Evolutionary conservation across 2,329 filamentous ascomycete species (phyloP), one percentile per base, ranked within the genome.

Genomic region (Trichoderma sp.): DNA sequence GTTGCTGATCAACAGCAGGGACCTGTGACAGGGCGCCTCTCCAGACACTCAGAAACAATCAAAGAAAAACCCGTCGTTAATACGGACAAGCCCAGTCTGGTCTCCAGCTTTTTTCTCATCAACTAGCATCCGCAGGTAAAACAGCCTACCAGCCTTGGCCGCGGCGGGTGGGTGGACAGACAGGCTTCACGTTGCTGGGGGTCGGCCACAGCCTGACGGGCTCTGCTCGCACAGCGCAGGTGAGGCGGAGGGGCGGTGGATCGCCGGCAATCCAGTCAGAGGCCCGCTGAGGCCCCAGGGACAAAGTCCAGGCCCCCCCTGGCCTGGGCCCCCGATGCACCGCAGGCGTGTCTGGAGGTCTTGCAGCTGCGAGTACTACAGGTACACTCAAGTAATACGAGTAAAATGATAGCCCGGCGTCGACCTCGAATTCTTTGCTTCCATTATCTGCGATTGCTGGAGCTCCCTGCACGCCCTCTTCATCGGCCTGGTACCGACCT

Each of bases 211-310:
- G 62, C 62, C 54, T 58, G 45, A 21, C 50, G 43, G 58, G 45
- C 48, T 55, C 21, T 44, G 56, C 57, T 61, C 57, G 56, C 56
- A 63, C 59, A 63, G 57, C 57, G 57, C 56, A 65, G 57, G 63
- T 65, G 63, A 65, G 57, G 63, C 63, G 63, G 63, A 65, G 63
- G 63, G 63, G 63, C 63, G 57, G 63, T 54, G 57, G 63, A 57
- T 50, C 63, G 41, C 39, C 30, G 50, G 41, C 60, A 59, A 58
- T 59, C 63, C 63, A 65, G 63, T 65, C 28, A 65, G 41, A 65
- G 47, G 26, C 41, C 41, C 55, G 45, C 48, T 28, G 44, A 39
- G 19, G 63, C 24, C 24, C 52, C 50, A 47, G 45, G 44, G 45
- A 51, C 30, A 30, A 7, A 28, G 26, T 60, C 57, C 47, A 52